Conservation (phyloP, 129 eudicot species). For the Artemisia tridentata region DNA sequence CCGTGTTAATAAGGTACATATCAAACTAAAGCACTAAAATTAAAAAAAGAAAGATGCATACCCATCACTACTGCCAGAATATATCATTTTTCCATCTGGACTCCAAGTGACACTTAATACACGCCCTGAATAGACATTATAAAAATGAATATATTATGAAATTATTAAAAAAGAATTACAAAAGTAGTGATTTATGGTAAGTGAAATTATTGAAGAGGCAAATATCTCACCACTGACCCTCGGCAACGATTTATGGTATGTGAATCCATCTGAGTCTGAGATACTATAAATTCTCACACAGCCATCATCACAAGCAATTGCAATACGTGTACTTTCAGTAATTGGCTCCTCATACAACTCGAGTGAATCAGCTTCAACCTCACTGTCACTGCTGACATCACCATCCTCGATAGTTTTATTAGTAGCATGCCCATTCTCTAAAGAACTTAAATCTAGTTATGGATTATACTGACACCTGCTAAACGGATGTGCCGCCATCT, state of each 20-base stretch:
- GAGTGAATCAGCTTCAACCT: conserved; percentile 44
- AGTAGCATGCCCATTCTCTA: conserved; percentile 49
- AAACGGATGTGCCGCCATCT: conserved; percentile 66
- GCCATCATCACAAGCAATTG: conserved; percentile 94
- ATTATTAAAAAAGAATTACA: neutral
- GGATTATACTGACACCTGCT: conserved; percentile 5
- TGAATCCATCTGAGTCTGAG: conserved; percentile 42
- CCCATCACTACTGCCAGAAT: conserved; percentile 98
- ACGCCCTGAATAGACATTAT: conserved; percentile 51
- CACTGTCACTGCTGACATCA: conserved; percentile 52
- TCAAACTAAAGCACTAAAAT: no score
- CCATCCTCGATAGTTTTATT: conserved; percentile 29
- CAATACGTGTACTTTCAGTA: conserved; percentile 38
- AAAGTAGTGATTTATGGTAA: neutral
- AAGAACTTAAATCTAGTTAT: conserved; percentile 14
- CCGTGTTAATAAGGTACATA: neutral
- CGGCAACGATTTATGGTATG: conserved; percentile 62
- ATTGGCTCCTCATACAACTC: conserved; percentile 42
- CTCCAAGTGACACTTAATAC: conserved; percentile 88
- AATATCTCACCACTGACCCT: conserved; percentile 92
- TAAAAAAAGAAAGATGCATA: conserved; percentile 24
- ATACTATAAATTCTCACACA: conserved; percentile 64
- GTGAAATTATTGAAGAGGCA: conserved; percentile 6
- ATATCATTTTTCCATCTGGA: conserved; percentile 66
- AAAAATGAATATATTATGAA: neutral